These are phyloP conservation scores for Phaeoacremonium minimum DNA, from an alignment of 2,329 filamentous ascomycete species.

Conservation along the genomic window DNA sequence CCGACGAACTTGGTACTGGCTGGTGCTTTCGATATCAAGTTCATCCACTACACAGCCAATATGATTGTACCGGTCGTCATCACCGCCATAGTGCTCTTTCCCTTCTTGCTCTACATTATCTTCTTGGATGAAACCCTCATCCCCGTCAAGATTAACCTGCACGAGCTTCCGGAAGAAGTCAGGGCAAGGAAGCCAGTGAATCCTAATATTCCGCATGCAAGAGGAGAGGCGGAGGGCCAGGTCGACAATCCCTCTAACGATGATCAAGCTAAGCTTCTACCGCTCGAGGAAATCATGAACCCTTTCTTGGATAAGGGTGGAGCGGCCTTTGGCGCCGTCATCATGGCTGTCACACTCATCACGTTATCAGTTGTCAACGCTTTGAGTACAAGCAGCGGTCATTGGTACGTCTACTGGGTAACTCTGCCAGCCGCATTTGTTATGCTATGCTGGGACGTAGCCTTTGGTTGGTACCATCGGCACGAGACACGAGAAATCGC, in stretches of 20 bases:
- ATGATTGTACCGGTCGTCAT: conserved; percentile 69
- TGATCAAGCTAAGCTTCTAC: conserved; percentile 50
- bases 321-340: conserved; percentile 57
- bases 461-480: conserved; percentile 58
- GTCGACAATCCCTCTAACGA: conserved; percentile 38
- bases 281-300: conserved; percentile 71
- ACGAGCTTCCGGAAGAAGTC: conserved; percentile 57
- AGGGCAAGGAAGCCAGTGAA: conserved; percentile 58
- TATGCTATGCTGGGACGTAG: conserved; percentile 66
- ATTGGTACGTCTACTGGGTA: conserved; percentile 62
- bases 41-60: conserved; percentile 71
- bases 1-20: conserved; percentile 73
- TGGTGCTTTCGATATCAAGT: conserved; percentile 67
- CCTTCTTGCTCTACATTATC: conserved; percentile 65
- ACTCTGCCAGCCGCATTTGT: conserved; percentile 65
- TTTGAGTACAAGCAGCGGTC: conserved; percentile 39
- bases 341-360: conserved; percentile 65
- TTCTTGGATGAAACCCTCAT: conserved; percentile 62
- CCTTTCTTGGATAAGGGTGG: conserved; percentile 66
- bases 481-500: conserved; percentile 61
- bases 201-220: conserved; percentile 65
- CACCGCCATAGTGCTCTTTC: conserved; percentile 66
- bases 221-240: conserved; percentile 49
- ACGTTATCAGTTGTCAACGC: conserved; percentile 65
- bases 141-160: conserved; percentile 62